Evolutionary conservation across 495 filamentous ascomycete genomes (phyloP), one percentile per base, ranked within the genome.

Genomic region (Hypomontagnella monticulosa): DNA sequence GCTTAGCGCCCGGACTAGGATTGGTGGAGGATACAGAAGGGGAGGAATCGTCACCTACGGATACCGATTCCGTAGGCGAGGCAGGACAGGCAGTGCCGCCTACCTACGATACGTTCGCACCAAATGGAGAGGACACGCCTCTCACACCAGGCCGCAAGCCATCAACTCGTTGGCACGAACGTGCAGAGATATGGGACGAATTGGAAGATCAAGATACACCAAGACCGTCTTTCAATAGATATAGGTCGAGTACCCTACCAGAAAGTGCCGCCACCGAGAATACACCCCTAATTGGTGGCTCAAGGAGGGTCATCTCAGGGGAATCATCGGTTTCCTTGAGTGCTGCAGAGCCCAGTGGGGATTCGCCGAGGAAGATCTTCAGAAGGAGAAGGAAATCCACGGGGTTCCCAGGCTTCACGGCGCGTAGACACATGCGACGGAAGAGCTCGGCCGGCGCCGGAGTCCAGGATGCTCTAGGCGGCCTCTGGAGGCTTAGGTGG

Each of bases 1-100:
- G 83, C 3, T 76, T 93, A 3, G 83, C 89, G 3, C 90, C 90
- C 4, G 90, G 89, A 15, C 76, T 92, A 36, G 89, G 88, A 41
- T 80, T 92, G 27, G 83, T 91, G 32, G 88, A 88, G 16, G 86
- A 88, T 43, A 85, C 81, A 9, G 87, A 89, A 46, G 79, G 81
- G 20, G 84, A 87, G 49, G 81, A 84, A 5, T 82, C 81, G 20
- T 76, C 74, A 9, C 76, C 76, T 5, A 72, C 80, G 38, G 82
- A 76, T 4, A 76, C 75, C 9, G 81, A 83, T 61, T 73, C 80
- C 3, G 67, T 63, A 1, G 79, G 79, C 23, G 72, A 72, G 1
- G 73, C 74, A 9, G 74, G 78, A 30, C 61, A 74, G 30, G 37
- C 65, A 16, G 59, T 66, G 0, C 63, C 77, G 3, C 49, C 79